phyloP scores from a whole-genome alignment of 106 monocot genomes.

The Acanthochlamys bracteata region DNA sequence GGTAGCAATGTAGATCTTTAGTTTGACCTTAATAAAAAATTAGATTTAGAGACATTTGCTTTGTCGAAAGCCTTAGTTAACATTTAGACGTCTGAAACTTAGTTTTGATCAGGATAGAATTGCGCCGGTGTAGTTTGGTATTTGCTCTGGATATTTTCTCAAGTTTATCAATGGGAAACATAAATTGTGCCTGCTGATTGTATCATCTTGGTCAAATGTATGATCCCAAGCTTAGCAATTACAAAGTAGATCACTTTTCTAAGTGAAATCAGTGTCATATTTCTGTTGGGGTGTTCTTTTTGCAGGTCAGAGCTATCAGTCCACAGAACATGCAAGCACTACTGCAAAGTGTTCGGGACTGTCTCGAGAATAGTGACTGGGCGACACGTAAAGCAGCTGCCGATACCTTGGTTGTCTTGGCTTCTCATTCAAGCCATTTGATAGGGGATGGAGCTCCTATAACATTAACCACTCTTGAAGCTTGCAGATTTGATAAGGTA shows the following conservation, averaged over 20 bases:
- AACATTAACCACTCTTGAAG: constrained; percentile 63
- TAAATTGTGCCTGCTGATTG: no score
- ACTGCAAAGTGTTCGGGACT: constrained; percentile 73
- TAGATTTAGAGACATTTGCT: no score
- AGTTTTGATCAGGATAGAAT: no score
- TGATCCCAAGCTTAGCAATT: neutral
- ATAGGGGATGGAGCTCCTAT: constrained; percentile 53
- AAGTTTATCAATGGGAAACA: no score
- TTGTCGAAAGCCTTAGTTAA: no score
- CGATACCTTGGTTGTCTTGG: constrained; percentile 64
- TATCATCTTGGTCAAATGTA: no score
- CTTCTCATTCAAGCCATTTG: constrained; percentile 64
- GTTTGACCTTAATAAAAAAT: no score
- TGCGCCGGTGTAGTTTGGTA: no score
- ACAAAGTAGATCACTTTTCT: neutral
- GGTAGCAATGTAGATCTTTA: no score
- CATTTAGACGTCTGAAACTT: no score
- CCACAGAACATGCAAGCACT: constrained; percentile 58
- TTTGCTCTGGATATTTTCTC: no score
- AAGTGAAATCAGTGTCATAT: neutral
- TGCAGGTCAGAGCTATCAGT: constrained; percentile 81
- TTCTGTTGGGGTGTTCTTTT: neutral
- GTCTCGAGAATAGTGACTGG: constrained; percentile 91
- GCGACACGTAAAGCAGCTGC: constrained; percentile 89
- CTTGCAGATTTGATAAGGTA: constrained; percentile 98